Percentiles rank a stretch among this genome's conserved stretches.
These are phyloP conservation scores for Phytophthora megakarya DNA, from an alignment of 352 stramenopile genomes.

Conservation along the genomic window DNA sequence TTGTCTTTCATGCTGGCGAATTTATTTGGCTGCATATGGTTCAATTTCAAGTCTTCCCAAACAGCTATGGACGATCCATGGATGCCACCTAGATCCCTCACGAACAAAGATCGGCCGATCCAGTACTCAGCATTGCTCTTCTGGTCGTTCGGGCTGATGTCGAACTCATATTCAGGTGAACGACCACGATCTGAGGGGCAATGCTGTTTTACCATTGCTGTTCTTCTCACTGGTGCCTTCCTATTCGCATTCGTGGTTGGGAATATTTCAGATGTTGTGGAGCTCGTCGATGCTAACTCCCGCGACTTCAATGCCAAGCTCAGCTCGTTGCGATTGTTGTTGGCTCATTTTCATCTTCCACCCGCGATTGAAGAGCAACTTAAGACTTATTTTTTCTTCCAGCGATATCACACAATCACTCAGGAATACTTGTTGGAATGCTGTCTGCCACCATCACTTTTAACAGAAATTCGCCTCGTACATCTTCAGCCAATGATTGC, in stretches of 20 bases:
- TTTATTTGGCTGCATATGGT: slow-evolving; percentile 64
- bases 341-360: slow-evolving; percentile 58
- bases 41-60: slow-evolving; percentile 43
- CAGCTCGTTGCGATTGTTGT: slow-evolving; percentile 56
- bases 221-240: slow-evolving; percentile 48
- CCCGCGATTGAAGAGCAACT: slow-evolving; percentile 51
- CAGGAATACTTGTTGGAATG: slow-evolving; percentile 56
- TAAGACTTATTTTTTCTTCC: slow-evolving; percentile 76
- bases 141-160: slow-evolving; percentile 67
- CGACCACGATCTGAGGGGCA: slow-evolving; percentile 46
- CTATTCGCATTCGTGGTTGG: slow-evolving; percentile 65
- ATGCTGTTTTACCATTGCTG: slow-evolving; percentile 51
- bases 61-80: neutral
- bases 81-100: slow-evolving; percentile 12
- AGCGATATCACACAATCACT: slow-evolving; percentile 63
- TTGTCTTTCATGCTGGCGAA: slow-evolving; percentile 51
- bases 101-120: neutral
- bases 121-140: slow-evolving; percentile 57
- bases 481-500: slow-evolving; percentile 62
- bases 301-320: slow-evolving; percentile 64
- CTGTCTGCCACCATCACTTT: slow-evolving; percentile 54
- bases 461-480: slow-evolving; percentile 62
- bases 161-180: slow-evolving; percentile 48
- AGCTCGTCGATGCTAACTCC: slow-evolving; percentile 54
- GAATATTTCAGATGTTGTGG: slow-evolving; percentile 62